phyloP scores from a whole-genome alignment of 2,329 filamentous ascomycete species.

The Chaetothyriales sp. region DNA sequence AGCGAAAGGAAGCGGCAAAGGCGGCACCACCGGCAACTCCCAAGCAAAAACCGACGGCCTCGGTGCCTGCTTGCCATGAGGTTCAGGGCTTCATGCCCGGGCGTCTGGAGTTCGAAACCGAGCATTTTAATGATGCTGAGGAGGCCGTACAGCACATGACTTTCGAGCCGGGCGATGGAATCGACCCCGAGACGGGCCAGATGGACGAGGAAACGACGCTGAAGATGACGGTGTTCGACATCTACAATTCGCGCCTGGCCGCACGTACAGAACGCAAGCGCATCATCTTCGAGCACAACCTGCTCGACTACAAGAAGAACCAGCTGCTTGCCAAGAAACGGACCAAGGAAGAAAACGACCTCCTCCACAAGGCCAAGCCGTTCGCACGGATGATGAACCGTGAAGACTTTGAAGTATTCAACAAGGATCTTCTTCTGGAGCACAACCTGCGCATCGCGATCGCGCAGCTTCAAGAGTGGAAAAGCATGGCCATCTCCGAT shows the following conservation, averaged over 20 bases:
- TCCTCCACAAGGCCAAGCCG: slow-evolving; percentile 85
- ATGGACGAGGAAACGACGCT: slow-evolving; percentile 92
- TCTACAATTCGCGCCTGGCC: slow-evolving; percentile 86
- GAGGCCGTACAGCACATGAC: slow-evolving; percentile 97
- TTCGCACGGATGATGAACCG: slow-evolving; percentile 96
- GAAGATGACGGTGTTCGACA: slow-evolving; percentile 95
- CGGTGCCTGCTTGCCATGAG: slow-evolving; percentile 90
- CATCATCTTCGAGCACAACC: slow-evolving; percentile 86
- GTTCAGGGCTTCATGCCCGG: slow-evolving; percentile 98
- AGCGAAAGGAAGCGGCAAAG: slow-evolving; percentile 74
- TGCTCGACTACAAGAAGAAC: slow-evolving; percentile 89
- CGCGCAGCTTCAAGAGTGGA: slow-evolving; percentile 83
- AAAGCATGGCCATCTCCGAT: slow-evolving; percentile 67
- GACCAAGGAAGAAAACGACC: slow-evolving; percentile 83
- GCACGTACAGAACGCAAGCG: slow-evolving; percentile 88
- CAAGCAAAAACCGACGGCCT: slow-evolving; percentile 90
- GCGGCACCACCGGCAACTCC: slow-evolving; percentile 68
- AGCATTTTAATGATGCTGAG: slow-evolving; percentile 94
- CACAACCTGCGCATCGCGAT: slow-evolving; percentile 84
- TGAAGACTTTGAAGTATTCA: slow-evolving; percentile 74
- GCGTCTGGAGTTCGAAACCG: slow-evolving; percentile 89
- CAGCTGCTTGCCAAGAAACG: slow-evolving; percentile 80
- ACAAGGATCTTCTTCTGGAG: slow-evolving; percentile 74
- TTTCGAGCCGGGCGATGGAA: slow-evolving; percentile 87
- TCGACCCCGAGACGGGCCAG: slow-evolving; percentile 69